These are phyloP conservation scores for Trichoderma guizhouense DNA, from an alignment of 2,329 filamentous ascomycete species.

Conservation along the genomic window DNA sequence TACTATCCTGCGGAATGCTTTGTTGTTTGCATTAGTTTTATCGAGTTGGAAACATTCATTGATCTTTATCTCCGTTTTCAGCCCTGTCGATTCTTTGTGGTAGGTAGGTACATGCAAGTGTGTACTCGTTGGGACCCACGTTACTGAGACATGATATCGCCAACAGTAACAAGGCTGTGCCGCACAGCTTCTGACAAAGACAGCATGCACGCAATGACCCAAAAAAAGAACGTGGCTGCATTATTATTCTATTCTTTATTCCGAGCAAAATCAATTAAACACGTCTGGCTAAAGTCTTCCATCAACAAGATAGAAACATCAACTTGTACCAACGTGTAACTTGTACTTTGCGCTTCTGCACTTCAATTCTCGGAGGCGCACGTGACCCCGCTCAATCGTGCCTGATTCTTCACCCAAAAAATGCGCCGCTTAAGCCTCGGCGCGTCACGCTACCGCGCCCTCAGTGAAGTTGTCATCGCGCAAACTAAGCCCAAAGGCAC, in stretches of 20 bases:
- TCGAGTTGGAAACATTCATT: not conserved
- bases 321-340: not conserved
- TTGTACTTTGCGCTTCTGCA: not conserved
- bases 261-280: not conserved
- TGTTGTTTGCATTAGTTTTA: not conserved
- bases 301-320: not conserved
- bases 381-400: slow-evolving; percentile 27
- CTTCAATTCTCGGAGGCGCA: slow-evolving; percentile 18
- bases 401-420: slow-evolving; percentile 20
- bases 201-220: not conserved
- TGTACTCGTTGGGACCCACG: not conserved
- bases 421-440: slow-evolving; percentile 37
- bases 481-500: slow-evolving; percentile 22
- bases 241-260: not conserved
- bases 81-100: not conserved
- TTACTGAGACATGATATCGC: not conserved
- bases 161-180: not conserved
- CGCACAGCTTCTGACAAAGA: not conserved
- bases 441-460: slow-evolving; percentile 27
- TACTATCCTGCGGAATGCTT: not conserved
- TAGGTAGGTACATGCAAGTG: not conserved
- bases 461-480: slow-evolving; percentile 22
- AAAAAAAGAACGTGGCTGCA: not conserved
- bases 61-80: not conserved
- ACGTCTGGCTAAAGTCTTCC: not conserved